Conservation (phyloP, 352 stramenopile genomes). For the Thraustotheca clavata region DNA sequence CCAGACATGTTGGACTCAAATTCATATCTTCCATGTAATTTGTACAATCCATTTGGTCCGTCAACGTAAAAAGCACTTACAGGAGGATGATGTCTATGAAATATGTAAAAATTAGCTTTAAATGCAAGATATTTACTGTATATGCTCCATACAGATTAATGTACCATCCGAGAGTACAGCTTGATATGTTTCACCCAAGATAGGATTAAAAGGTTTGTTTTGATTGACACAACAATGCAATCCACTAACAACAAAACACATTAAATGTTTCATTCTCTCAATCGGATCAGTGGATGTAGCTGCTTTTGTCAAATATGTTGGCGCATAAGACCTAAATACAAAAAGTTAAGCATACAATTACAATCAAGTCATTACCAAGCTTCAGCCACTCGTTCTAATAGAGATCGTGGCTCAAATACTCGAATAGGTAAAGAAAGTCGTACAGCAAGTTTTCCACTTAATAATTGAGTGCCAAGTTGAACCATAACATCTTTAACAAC, state of each 20-base stretch:
- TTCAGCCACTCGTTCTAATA: constrained; percentile 65
- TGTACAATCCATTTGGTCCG: constrained; percentile 41
- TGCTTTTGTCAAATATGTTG: constrained; percentile 64
- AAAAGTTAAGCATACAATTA: neutral
- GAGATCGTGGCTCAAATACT: constrained; percentile 62
- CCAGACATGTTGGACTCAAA: constrained; percentile 60
- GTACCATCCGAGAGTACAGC: constrained; percentile 36
- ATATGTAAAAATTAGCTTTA: neutral
- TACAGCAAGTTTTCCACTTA: constrained; percentile 57
- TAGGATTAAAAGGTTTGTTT: constrained; percentile 22
- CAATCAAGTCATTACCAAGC: constrained; percentile 34
- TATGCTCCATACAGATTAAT: constrained; percentile 59
- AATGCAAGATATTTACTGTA: constrained; percentile 17
- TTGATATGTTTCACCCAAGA: constrained; percentile 22
- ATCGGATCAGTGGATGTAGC: constrained; percentile 41
- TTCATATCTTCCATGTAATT: constrained; percentile 49
- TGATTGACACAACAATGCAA: constrained; percentile 63
- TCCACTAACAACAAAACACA: constrained; percentile 55
- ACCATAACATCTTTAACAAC: constrained; percentile 75
- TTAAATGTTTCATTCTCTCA: constrained; percentile 62
- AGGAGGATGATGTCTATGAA: constrained; percentile 47
- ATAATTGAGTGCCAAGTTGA: constrained; percentile 55
- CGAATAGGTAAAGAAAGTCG: constrained; percentile 65
- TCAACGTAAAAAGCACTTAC: constrained; percentile 47
- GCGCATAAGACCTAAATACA: constrained; percentile 33